Percentiles rank a stretch among this genome's conserved stretches.
phyloP scores from a whole-genome alignment of 1,139 yeast species.

The Taphrina flavorubra region DNA sequence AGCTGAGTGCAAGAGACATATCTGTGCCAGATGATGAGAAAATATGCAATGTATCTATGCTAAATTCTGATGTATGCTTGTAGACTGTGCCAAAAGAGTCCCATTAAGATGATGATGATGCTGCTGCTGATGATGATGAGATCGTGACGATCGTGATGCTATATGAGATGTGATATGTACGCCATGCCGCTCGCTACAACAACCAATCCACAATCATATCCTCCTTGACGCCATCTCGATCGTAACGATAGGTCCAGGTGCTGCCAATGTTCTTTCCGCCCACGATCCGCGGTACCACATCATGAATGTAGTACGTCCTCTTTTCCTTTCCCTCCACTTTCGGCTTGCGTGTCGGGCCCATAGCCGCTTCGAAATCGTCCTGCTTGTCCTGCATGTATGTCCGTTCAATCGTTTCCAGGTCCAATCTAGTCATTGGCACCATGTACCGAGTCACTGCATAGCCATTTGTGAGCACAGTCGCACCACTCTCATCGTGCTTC shows the following conservation, averaged over 20 bases:
- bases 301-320: conserved; percentile 8
- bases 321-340: conserved; percentile 19
- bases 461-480: conserved; percentile 17
- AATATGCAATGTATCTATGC: no score
- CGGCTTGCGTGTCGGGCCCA: conserved; percentile 16
- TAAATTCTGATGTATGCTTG: no score
- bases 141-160: background rate
- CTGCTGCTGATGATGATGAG: no score
- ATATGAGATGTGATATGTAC: no score
- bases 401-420: conserved; percentile 9
- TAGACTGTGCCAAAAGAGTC: no score
- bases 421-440: conserved; percentile 17
- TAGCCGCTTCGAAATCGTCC: background rate
- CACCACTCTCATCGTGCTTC: conserved; percentile 13
- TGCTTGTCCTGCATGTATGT: conserved; percentile 4
- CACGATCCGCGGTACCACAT: background rate
- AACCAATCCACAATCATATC: conserved; percentile 24
- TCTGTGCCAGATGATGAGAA: no score
- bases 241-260: conserved; percentile 11
- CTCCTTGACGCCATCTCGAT: conserved; percentile 7
- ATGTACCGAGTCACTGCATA: conserved; percentile 17
- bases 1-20: no score
- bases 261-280: conserved; percentile 2
- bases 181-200: background rate
- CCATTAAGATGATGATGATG: no score